Evolutionary conservation across 83 land plant genomes (phyloP).

Genomic region (Thuja plicata): DNA sequence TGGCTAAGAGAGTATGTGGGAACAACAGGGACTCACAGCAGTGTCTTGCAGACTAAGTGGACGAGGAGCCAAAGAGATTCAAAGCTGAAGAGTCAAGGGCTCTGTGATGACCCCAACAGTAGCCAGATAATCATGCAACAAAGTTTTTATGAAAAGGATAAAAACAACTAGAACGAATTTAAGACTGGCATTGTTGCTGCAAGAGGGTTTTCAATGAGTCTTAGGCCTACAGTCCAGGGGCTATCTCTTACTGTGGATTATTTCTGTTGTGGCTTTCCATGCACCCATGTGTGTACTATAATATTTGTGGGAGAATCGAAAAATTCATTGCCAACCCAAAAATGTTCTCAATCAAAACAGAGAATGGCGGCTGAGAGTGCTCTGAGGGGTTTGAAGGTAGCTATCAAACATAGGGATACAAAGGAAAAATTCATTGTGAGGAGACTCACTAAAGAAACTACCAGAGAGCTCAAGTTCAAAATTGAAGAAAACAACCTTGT

Average conservation of each 20-base stretch:
- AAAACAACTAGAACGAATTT: conserved; percentile 3
- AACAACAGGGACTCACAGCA: too few relatives aligned
- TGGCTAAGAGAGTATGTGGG: too few relatives aligned
- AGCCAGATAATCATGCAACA: conserved; percentile 21
- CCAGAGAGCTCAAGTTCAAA: conserved; percentile 24
- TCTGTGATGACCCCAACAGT: conserved; percentile 23
- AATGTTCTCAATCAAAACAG: not conserved
- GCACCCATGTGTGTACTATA: conserved; percentile 29
- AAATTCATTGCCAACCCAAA: not conserved
- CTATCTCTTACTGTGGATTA: conserved; percentile 46
- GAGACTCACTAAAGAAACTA: conserved; percentile 26
- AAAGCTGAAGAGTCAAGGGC: too few relatives aligned
- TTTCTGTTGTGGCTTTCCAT: conserved; percentile 32
- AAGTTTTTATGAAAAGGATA: conserved; percentile 17
- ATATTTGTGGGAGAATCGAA: conserved; percentile 24
- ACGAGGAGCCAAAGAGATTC: too few relatives aligned
- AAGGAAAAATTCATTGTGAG: conserved; percentile 36
- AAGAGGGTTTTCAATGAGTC: conserved; percentile 32
- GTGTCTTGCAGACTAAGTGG: too few relatives aligned
- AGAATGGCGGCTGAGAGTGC: conserved; percentile 20
- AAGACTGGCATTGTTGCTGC: conserved; percentile 26
- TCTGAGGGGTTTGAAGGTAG: conserved; percentile 42
- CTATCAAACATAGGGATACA: conserved; percentile 47
- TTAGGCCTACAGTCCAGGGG: conserved; percentile 50
- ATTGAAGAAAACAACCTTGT: conserved; percentile 12